Evolutionary conservation across 1,284 basidiomycete genomes (phyloP), one percentile per base, ranked within the genome.

Genomic region (Microbotryum intermedium): DNA sequence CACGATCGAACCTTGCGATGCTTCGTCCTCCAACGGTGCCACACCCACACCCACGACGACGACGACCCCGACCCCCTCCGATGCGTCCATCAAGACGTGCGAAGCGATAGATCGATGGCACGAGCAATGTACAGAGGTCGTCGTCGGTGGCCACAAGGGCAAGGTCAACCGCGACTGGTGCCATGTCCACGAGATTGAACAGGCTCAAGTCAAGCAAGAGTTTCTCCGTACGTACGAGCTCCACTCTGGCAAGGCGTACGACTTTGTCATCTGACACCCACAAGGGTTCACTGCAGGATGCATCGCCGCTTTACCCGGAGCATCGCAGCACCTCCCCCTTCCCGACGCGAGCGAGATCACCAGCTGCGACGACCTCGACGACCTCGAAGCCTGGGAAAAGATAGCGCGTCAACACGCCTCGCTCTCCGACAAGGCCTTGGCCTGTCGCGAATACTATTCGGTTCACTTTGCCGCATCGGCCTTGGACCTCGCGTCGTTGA

Each of bases 101-200:
- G 54, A 61, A 34, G 66, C 66, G 8, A 39, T 67, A 16, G 64
- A 63, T 29, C 58, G 66, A 2, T 63, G 55, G 39, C 57, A 61
- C 7, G 59, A 58, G 20, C 2, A 30, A 21, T 67, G 66, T 42
- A 59, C 50, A 10, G 60, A 65, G 50, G 55, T 65, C 3, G 66
- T 67, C 21, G 66, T 67, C 11, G 66, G 66, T 2, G 66, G 66
- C 3, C 58, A 56, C 57, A 67, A 67, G 58, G 66, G 66, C 10
- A 67, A 65, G 53, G 66, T 67, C 13, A 28, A 28, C 3, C 42
- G 66, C 6, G 28, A 55, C 47, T 67, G 63, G 63, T 67, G 66
- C 25, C 30, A 39, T 10, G 53, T 55, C 21, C 66, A 67, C 50
- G 64, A 67, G 43, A 55, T 57, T 18, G 66, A 67, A 51, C 64